Base-by-base conservation (phyloP, 495 filamentous ascomycete species). In the Podospora pseudoanserina region DNA sequence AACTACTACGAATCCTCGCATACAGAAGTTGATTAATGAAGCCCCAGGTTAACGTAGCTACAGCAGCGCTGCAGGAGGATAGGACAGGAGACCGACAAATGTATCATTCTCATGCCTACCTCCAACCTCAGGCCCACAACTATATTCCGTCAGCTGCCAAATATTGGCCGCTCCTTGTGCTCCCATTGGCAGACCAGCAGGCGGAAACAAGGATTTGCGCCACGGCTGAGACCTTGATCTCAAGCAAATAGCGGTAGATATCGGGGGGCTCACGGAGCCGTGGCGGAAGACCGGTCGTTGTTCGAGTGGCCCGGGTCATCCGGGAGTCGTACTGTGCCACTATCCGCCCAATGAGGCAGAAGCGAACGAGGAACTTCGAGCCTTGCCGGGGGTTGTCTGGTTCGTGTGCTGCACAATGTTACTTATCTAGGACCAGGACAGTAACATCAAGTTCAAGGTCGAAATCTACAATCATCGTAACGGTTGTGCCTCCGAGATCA, bases 181-280 rank as follows among this genome's bases (percentile, higher is more conserved):
- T 49, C 53, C 27, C 27, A 16, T 32, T 75, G 70, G 79, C 79
- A 79, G 76, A 78, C 65, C 66, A 55, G 39, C 20, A 27, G 49
- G 28, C 67, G 72, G 34, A 59, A 71, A 60, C 66, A 70, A 72
- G 68, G 30, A 72, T 71, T 72, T 58, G 74, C 80, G 79, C 80
- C 80, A 81, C 76, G 79, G 80, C 80, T 82, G 77, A 80, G 74
- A 74, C 69, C 39, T 49, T 49, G 39, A 49, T 49, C 39, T 49
- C 39, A 23, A 26, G 23, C 55, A 26, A 58, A 58, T 15, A 20
- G 55, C n/a, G n/a, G 55, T 20, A 20, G 55, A 26, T 58, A 19
- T 58, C 55, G 19, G 13, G 55, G 23, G 18, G 11, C 7, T n/a
- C 6, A 58, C 55, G 19, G 55, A 19, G 19, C 55, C 55, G 55